Percentiles rank a stretch among this genome's conserved stretches.
Conservation (phyloP, 1,139 yeast genomes). For the Blastobotrys buckinghamii region DNA sequence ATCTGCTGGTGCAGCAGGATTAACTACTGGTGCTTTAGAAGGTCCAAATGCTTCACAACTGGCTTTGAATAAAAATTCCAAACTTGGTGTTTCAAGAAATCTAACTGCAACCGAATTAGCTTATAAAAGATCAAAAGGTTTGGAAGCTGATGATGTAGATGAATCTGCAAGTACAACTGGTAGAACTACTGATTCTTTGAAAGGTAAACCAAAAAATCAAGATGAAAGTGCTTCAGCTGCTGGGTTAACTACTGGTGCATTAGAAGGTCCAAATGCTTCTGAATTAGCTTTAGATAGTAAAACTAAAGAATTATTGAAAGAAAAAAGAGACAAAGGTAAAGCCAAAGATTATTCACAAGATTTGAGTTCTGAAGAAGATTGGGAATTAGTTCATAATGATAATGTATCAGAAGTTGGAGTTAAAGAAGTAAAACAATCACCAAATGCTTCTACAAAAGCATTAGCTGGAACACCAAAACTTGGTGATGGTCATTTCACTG, state of each 20-base stretch:
- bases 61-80: not conserved
- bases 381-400: constrained; percentile 11
- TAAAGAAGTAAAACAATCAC: constrained; percentile 3
- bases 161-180: not conserved
- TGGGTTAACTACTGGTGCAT: constrained; percentile 3
- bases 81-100: no score
- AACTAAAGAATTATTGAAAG: no score
- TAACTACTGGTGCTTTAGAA: not conserved
- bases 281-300: not conserved
- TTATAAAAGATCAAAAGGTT: no score
- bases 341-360: constrained; percentile 2
- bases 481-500: not conserved
- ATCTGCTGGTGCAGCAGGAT: not conserved
- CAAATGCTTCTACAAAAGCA: not conserved
- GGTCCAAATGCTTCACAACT: not conserved
- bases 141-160: not conserved
- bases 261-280: constrained; percentile 5
- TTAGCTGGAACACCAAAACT: not conserved
- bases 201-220: not conserved
- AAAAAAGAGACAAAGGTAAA: constrained; percentile 3
- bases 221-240: not conserved
- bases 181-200: constrained; percentile 1
- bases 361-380: not conserved
- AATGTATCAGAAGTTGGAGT: constrained; percentile 8
- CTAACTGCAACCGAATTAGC: no score